Base-by-base conservation (phyloP, 1,284 basidiomycete species). In the Ustilago xerochloae region DNA sequence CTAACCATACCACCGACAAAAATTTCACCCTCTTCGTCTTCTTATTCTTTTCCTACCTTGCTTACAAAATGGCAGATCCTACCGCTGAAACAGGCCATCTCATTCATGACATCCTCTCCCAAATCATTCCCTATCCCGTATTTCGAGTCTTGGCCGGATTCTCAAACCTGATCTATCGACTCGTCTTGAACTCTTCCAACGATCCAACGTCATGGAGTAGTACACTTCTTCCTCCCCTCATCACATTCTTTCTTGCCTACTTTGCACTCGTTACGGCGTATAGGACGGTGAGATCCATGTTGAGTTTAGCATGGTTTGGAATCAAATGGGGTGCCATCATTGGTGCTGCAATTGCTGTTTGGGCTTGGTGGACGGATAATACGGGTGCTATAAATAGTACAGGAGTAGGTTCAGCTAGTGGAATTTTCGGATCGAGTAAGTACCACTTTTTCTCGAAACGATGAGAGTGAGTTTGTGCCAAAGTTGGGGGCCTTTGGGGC, bases 241-340 rank as follows among this genome's bases (percentile, higher is more conserved):
- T 80, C 55, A 69, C 76, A 49, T 72, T 80, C 55, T 69, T 76
- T 41, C 49, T 75, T 46, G 73, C 73, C 43, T 80, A 80, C 57
- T 62, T 70, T 47, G 68, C 76, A 16, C 70, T 80, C 29, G 33
- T 80, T 6, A 67, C 74, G 32, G 78, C 73, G 22, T 80, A 80
- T 46, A 51, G 75, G 13, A 76, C 75, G 16, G 62, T 74, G 16
- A 51, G 76, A 13, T 65, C 53, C 24, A 73, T 74, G 57, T 20
- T 80, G 32, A 35, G 52, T 4, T 45, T 80, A 4, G 73, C 65
- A 5, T 76, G 73, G 74, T 80, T 63, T 35, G 73, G 72, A 6
- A 66, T 80, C 73, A 80, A 78, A 51, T 80, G 76, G 73, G 78
- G 78, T 15, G 72, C 71, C 18, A 71, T 80, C 41, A 56, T 80